Evolutionary conservation across 176 grass and related monocot genomes (phyloP).

Genomic region (Stipa capillata): DNA sequence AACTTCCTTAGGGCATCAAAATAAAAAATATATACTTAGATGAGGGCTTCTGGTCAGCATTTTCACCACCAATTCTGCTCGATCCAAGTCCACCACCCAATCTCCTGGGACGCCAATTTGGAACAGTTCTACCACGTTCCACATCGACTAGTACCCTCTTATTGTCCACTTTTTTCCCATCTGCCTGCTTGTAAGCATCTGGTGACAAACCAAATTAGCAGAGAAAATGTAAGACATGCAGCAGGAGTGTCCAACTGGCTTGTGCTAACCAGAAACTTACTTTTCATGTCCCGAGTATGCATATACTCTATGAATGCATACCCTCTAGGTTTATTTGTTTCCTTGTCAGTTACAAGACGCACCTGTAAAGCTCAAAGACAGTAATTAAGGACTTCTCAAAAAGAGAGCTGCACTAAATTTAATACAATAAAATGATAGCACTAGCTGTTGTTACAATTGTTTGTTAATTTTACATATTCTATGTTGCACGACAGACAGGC

Average conservation of each 20-base stretch:
- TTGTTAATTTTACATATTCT: constrained; percentile 43
- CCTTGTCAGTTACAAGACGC: constrained; percentile 59
- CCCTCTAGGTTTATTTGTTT: constrained; percentile 80
- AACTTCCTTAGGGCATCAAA: not conserved
- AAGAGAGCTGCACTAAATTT: not conserved
- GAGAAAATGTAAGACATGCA: not conserved
- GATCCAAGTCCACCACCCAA: too few species aligned
- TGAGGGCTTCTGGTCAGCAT: constrained; percentile 28
- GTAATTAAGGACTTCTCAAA: not conserved
- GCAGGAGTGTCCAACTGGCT: not conserved
- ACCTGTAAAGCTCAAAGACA: constrained; percentile 58
- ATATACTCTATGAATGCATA: constrained; percentile 89
- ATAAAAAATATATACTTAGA: constrained; percentile 11
- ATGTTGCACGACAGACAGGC: constrained; percentile 95
- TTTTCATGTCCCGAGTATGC: constrained; percentile 95
- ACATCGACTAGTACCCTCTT: too few species aligned
- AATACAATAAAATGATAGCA: not conserved
- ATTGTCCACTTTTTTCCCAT: constrained; percentile 75
- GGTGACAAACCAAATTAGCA: constrained; percentile 9
- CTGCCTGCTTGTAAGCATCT: constrained; percentile 94
- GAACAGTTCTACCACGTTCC: too few species aligned
- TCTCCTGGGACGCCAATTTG: too few species aligned
- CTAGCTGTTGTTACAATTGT: not conserved
- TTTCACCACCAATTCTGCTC: too few species aligned
- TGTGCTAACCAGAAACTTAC: constrained; percentile 24